phyloP scores from a whole-genome alignment of 495 filamentous ascomycete species.

The Tuber melanosporum region DNA sequence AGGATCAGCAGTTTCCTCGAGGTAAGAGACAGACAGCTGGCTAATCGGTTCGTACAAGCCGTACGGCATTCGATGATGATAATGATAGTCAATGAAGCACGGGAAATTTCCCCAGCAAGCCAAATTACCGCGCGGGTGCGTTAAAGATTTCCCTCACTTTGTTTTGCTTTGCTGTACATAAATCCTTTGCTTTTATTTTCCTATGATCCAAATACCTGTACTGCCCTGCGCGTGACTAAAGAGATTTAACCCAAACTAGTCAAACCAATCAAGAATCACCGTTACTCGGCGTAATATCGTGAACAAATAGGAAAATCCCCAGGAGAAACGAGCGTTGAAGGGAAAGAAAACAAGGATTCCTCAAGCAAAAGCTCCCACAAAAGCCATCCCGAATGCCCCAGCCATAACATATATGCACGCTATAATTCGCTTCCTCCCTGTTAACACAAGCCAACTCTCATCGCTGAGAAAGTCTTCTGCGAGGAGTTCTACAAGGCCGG shows the following conservation, averaged over 20 bases:
- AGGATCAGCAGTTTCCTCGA: background rate
- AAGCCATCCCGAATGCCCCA: conserved; percentile 74
- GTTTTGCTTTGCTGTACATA: background rate
- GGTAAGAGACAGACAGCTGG: background rate
- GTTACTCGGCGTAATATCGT: background rate
- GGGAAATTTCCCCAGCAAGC: background rate
- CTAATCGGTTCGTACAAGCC: background rate
- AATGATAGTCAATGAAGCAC: background rate
- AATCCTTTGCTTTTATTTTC: background rate
- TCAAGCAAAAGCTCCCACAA: conserved; percentile 83
- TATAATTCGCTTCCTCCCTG: conserved; percentile 61
- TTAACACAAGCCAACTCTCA: conserved; percentile 69
- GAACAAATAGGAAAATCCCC: background rate
- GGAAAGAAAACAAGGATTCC: conserved; percentile 7
- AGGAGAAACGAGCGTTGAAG: conserved; percentile 3
- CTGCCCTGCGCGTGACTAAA: background rate
- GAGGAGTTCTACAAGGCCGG: conserved; percentile 81
- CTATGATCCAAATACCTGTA: background rate
- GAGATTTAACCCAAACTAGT: background rate
- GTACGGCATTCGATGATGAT: background rate
- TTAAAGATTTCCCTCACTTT: background rate
- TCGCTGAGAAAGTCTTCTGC: conserved; percentile 92
- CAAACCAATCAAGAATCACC: background rate
- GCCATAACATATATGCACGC: conserved; percentile 71
- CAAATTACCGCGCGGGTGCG: background rate